phyloP scores from a whole-genome alignment of 768 basidiomycete genomes.

The Boletus sp. region DNA sequence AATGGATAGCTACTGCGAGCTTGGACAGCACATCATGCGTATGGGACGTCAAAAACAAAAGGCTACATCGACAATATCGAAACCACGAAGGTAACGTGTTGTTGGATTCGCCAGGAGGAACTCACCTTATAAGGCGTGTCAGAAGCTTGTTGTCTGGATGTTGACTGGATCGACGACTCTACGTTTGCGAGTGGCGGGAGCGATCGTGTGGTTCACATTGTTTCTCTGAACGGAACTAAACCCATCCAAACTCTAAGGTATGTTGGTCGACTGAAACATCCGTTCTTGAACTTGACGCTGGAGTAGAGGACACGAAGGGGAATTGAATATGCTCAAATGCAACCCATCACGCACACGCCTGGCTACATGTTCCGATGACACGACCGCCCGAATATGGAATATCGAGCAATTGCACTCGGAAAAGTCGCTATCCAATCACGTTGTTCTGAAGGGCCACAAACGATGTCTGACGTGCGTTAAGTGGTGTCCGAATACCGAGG shows the following conservation, averaged over 20 bases:
- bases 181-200: slow-evolving; percentile 75
- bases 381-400: slow-evolving; percentile 75
- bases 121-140: slow-evolving; percentile 11
- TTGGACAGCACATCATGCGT: slow-evolving; percentile 75
- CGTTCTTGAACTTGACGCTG: slow-evolving; percentile 4
- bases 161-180: slow-evolving; percentile 73
- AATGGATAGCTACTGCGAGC: slow-evolving; percentile 74
- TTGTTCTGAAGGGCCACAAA: slow-evolving; percentile 61
- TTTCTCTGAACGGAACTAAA: slow-evolving; percentile 49
- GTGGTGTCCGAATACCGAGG: slow-evolving; percentile 62
- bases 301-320: slow-evolving; percentile 66
- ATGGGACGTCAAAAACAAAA: slow-evolving; percentile 70
- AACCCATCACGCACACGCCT: slow-evolving; percentile 64
- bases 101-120: neutral
- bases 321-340: slow-evolving; percentile 76
- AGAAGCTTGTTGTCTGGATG: slow-evolving; percentile 75
- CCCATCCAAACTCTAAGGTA: slow-evolving; percentile 66
- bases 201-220: slow-evolving; percentile 61
- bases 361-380: slow-evolving; percentile 82
- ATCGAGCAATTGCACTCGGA: slow-evolving; percentile 45
- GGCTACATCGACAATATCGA: slow-evolving; percentile 59
- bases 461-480: slow-evolving; percentile 62
- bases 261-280: slow-evolving; percentile 25
- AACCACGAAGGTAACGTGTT: slow-evolving; percentile 57
- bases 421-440: slow-evolving; percentile 17